These are phyloP conservation scores for Pulveroboletus sp. DNA, from an alignment of 1,284 basidiomycete species.

Conservation along the genomic window DNA sequence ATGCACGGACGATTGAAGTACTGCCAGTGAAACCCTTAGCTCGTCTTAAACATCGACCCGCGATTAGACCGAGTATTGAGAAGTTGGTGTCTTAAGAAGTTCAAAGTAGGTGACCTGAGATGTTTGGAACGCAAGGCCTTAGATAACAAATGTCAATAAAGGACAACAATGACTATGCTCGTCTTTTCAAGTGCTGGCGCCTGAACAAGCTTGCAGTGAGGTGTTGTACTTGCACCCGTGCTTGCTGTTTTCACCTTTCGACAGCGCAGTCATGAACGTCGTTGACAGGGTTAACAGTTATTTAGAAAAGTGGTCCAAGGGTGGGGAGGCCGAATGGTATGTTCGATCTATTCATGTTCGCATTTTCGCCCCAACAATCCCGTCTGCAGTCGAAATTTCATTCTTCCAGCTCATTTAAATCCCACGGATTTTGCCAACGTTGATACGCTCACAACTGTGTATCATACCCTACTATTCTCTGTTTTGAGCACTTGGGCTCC, in stretches of 20 bases:
- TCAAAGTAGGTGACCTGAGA: no score
- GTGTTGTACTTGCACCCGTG: conserved; percentile 20
- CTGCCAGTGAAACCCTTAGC: neutral
- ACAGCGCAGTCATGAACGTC: conserved; percentile 49
- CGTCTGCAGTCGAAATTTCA: conserved; percentile 53
- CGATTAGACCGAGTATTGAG: neutral
- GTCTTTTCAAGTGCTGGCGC: conserved; percentile 24
- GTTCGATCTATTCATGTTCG: conserved; percentile 21
- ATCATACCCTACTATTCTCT: conserved; percentile 64
- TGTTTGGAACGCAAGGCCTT: conserved; percentile 27
- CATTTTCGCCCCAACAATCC: conserved; percentile 16
- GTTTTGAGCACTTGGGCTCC: conserved; percentile 57
- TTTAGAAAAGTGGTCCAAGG: conserved; percentile 53
- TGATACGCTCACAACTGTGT: conserved; percentile 61
- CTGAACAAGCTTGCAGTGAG: conserved; percentile 16
- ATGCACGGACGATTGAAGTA: neutral
- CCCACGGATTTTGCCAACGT: conserved; percentile 50
- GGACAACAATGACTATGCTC: conserved; percentile 30
- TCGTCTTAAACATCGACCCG: neutral
- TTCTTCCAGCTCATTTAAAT: conserved; percentile 58
- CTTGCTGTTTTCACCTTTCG: conserved; percentile 12
- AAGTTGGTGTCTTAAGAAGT: no score
- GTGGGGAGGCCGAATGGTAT: conserved; percentile 65
- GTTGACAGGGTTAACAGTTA: conserved; percentile 48
- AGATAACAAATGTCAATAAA: conserved; percentile 33